Evolutionary conservation across 2,329 filamentous ascomycete species (phyloP).

Genomic region (Colletotrichum tabaci): DNA sequence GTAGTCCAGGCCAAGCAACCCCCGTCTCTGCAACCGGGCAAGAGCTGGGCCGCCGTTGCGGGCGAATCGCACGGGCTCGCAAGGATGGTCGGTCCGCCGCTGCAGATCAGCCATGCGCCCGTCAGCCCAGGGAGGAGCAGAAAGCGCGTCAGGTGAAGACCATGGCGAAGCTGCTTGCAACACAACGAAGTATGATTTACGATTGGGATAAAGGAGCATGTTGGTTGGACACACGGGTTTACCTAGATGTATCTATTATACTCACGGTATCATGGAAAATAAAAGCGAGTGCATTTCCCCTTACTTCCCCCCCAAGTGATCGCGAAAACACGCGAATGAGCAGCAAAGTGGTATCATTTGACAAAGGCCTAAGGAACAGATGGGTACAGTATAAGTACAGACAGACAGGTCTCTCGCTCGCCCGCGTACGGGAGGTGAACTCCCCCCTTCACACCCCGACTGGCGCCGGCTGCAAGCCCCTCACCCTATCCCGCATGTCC

Average conservation of each 20-base stretch:
- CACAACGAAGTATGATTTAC: not conserved
- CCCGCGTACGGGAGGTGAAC: too few species aligned
- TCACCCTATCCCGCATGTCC: not conserved
- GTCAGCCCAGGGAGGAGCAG: not conserved
- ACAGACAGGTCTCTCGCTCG: not conserved
- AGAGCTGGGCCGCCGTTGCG: conserved; percentile 60
- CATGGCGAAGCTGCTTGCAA: not conserved
- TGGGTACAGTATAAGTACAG: not conserved
- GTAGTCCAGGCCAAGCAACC: conserved; percentile 22
- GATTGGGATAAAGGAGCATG: too few species aligned
- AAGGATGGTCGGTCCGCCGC: conserved; percentile 19
- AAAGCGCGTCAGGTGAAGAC: not conserved
- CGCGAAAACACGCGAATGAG: too few species aligned
- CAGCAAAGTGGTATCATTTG: conserved; percentile 13
- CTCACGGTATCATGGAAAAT: not conserved
- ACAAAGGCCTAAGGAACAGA: not conserved
- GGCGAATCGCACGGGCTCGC: conserved; percentile 33
- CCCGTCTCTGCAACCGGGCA: conserved; percentile 52
- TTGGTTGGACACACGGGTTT: not conserved
- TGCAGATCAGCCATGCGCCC: not conserved
- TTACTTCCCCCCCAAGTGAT: not conserved
- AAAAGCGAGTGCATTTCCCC: not conserved
- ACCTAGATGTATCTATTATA: too few species aligned
- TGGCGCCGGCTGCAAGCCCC: conserved; percentile 18
- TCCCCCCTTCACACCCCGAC: not conserved